These are phyloP conservation scores for Linum usitatissimum DNA, from an alignment of 345 rosid genomes.

Conservation along the genomic window DNA sequence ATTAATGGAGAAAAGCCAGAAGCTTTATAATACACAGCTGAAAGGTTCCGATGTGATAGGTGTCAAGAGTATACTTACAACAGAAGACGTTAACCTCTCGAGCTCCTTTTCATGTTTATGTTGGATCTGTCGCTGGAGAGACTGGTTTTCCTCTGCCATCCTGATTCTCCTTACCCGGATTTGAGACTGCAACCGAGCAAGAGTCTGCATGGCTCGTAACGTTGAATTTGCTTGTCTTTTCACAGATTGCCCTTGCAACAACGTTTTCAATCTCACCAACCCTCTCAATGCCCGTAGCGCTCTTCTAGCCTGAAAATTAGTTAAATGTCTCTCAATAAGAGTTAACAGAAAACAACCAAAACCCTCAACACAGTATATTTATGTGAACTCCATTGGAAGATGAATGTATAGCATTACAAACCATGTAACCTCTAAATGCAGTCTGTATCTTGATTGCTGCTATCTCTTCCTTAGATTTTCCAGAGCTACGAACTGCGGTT, in stretches of 20 bases:
- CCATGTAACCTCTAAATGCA: constrained; percentile 10
- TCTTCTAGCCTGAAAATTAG: constrained; percentile 1
- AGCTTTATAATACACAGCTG: not conserved
- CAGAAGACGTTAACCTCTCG: constrained; percentile 33
- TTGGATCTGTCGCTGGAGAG: constrained; percentile 34
- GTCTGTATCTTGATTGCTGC: constrained; percentile 9
- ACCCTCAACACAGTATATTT: not conserved
- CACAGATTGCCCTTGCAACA: constrained; percentile 4
- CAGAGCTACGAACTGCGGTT: not conserved
- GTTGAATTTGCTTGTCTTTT: constrained; percentile 6
- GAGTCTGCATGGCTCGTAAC: constrained; percentile 2
- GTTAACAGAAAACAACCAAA: not conserved
- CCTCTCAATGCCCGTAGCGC: constrained; percentile 5
- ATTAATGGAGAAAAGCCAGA: not conserved
- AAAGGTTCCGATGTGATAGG: not conserved
- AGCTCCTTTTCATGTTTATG: constrained; percentile 42
- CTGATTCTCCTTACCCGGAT: constrained; percentile 2
- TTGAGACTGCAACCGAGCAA: constrained; percentile 7
- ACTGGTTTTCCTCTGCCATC: constrained; percentile 10
- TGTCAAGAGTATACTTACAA: not conserved
- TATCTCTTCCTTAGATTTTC: constrained; percentile 7
- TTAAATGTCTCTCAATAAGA: not conserved
- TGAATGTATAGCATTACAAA: not conserved
- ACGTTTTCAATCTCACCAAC: constrained; percentile 7
- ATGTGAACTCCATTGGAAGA: not conserved